These are phyloP conservation scores for Aspergillus tanneri DNA, from an alignment of 2,329 filamentous ascomycete genomes.

Conservation along the genomic window DNA sequence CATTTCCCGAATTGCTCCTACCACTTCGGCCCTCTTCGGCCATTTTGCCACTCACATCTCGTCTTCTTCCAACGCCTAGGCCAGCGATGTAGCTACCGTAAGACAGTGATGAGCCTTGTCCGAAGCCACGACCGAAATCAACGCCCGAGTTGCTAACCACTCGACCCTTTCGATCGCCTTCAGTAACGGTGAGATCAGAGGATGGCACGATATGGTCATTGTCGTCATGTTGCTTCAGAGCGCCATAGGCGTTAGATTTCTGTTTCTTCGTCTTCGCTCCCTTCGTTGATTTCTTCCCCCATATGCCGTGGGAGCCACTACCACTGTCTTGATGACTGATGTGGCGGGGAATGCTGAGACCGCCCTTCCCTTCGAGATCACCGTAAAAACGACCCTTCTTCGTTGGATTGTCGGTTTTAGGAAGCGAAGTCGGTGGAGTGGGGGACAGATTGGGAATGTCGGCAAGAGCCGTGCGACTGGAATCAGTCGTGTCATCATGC, in stretches of 20 bases:
- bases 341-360: conserved; percentile 23
- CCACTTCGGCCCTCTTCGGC: conserved; percentile 47
- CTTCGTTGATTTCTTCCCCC: conserved; percentile 32
- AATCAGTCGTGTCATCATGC: conserved; percentile 22
- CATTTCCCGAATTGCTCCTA: conserved; percentile 2
- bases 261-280: conserved; percentile 34
- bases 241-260: conserved; percentile 36
- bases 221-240: conserved; percentile 33
- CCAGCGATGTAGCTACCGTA: conserved; percentile 46
- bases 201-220: conserved; percentile 10
- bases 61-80: conserved; percentile 45
- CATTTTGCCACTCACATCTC: conserved; percentile 49
- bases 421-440: conserved; percentile 24
- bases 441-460: conserved; percentile 38
- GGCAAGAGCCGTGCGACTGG: conserved; percentile 32
- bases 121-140: conserved; percentile 32
- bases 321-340: conserved; percentile 22
- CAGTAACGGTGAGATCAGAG: conserved; percentile 17
- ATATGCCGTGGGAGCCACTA: conserved; percentile 5
- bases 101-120: conserved; percentile 33
- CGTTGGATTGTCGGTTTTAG: conserved; percentile 30
- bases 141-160: conserved; percentile 46
- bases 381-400: conserved; percentile 42
- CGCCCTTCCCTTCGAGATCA: conserved; percentile 30
- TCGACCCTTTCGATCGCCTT: conserved; percentile 44